Evolutionary conservation across 78 protist species (phyloP).

Genomic region (Chrysochromulina tobinii): DNA sequence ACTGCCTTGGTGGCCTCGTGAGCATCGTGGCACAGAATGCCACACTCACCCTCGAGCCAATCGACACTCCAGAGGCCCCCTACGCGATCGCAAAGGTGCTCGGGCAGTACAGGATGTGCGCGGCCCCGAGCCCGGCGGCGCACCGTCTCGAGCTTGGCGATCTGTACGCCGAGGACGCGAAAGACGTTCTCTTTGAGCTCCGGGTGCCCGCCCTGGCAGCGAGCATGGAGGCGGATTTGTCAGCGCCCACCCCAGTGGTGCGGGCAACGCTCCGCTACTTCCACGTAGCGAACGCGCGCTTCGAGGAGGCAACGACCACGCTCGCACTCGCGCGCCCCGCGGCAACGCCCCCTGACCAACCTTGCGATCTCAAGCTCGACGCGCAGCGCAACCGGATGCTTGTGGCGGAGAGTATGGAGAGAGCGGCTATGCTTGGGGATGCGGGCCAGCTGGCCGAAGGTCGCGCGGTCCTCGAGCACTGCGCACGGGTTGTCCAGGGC

Average conservation of each 20-base stretch:
- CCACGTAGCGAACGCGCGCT: neutral
- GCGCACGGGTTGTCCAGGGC: too few species aligned
- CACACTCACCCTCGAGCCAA: neutral
- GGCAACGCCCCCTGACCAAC: neutral
- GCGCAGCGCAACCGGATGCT: neutral
- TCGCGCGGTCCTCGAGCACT: neutral
- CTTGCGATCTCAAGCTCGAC: neutral
- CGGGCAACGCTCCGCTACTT: neutral
- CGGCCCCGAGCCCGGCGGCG: too few species aligned
- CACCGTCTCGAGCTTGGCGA: neutral
- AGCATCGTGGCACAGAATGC: neutral
- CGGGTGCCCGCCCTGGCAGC: neutral
- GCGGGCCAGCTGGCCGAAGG: neutral
- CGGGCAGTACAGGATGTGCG: too few species aligned
- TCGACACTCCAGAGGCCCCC: too few species aligned
- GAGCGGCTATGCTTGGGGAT: neutral
- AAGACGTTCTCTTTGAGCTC: neutral
- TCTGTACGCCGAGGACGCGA: slow-evolving; percentile 12
- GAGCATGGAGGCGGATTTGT: neutral
- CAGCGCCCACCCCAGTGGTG: too few species aligned
- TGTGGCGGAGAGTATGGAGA: neutral
- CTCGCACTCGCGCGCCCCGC: neutral
- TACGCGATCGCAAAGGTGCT: too few species aligned
- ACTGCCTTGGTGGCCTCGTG: slow-evolving; percentile 15
- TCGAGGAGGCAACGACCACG: neutral